Percentiles rank a stretch among this genome's conserved stretches.
phyloP scores from a whole-genome alignment of 352 stramenopile genomes.

The Globisporangium barbulae region DNA sequence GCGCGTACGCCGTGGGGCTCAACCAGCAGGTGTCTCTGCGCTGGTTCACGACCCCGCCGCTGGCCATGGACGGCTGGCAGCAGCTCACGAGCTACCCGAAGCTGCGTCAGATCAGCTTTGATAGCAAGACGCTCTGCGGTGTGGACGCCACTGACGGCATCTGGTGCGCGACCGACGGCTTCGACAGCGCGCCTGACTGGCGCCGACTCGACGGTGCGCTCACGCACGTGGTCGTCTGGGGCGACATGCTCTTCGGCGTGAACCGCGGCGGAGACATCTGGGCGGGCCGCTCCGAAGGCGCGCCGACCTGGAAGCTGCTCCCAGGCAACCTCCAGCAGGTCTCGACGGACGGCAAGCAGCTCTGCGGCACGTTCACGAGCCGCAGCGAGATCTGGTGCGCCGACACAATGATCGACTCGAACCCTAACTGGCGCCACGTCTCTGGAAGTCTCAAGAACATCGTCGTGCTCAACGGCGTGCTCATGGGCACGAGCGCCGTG shows the following conservation, averaged over 20 bases:
- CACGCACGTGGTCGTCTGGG: constrained; percentile 25
- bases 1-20: constrained; percentile 13
- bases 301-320: constrained; percentile 14
- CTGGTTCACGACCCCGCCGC: constrained; percentile 17
- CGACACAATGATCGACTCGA: constrained; percentile 17
- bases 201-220: constrained; percentile 16
- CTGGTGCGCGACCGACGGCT: constrained; percentile 16
- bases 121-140: constrained; percentile 20
- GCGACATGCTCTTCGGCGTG: constrained; percentile 21
- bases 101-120: constrained; percentile 21
- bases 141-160: constrained; percentile 13
- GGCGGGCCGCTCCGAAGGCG: constrained; percentile 7
- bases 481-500: constrained; percentile 5
- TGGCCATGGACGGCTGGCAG: constrained; percentile 12
- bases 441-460: constrained; percentile 5
- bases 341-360: constrained; percentile 27
- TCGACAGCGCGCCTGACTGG: constrained; percentile 24
- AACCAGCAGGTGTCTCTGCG: constrained; percentile 10
- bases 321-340: constrained; percentile 21
- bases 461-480: constrained; percentile 16
- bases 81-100: constrained; percentile 13
- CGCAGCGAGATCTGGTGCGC: constrained; percentile 26
- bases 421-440: constrained; percentile 10
- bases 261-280: constrained; percentile 22
- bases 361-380: constrained; percentile 17